Evolutionary conservation across 495 filamentous ascomycete species (phyloP).

Genomic region (Bathelium albidoporum): DNA sequence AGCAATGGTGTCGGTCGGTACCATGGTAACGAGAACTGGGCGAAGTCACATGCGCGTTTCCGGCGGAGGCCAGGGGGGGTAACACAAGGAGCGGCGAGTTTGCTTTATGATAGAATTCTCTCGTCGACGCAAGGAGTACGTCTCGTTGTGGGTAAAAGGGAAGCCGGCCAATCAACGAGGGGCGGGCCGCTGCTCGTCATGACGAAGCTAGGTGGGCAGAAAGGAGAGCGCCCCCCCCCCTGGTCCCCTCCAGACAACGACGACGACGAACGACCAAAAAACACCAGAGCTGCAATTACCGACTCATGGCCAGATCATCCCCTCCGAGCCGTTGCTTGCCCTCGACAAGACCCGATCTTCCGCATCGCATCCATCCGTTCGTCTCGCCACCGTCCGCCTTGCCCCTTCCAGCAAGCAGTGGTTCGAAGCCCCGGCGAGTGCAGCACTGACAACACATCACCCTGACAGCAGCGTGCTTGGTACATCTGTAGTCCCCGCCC

Average conservation of each 20-base stretch:
- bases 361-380: neutral
- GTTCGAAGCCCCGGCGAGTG: neutral
- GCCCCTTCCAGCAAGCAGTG: constrained; percentile 2
- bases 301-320: neutral
- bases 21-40: neutral
- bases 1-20: neutral
- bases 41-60: neutral
- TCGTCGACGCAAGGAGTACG: neutral
- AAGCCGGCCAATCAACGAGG: neutral
- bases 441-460: constrained; percentile 4
- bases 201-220: too few species aligned
- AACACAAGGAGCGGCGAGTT: neutral
- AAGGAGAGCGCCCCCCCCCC: too few species aligned
- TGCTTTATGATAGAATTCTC: neutral
- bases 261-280: neutral
- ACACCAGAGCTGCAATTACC: constrained; percentile 1
- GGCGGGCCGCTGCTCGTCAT: neutral
- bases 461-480: constrained; percentile 1
- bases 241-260: neutral
- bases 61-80: neutral
- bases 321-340: neutral
- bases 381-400: constrained; percentile 3
- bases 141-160: neutral
- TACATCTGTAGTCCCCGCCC: constrained; percentile 1
- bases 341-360: neutral